A percentile compares a stretch with the other conserved stretches of the same genome.
Conservation (phyloP, 2,329 filamentous ascomycete genomes). For the Botrytis tulipae region DNA sequence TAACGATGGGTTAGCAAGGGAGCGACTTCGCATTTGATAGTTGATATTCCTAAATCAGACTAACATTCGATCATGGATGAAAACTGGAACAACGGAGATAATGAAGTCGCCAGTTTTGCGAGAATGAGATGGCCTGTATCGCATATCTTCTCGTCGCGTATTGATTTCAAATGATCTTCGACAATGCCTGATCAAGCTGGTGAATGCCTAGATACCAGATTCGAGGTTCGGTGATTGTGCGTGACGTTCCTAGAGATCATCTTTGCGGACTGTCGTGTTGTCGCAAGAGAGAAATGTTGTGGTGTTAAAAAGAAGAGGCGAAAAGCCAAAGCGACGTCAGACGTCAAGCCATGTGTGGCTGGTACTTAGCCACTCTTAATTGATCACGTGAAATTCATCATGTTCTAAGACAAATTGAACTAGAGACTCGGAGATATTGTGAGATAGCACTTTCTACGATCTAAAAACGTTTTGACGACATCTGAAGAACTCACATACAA, state of each 20-base stretch:
- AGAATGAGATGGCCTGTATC: not conserved
- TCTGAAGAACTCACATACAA: rapidly evolving
- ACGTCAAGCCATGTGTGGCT: not conserved
- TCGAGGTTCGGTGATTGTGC: rapidly evolving
- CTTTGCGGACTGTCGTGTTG: not conserved
- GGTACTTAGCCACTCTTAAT: not conserved
- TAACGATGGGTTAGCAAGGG: not conserved
- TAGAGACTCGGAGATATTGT: not conserved
- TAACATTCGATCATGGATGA: not conserved
- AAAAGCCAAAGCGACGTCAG: not conserved
- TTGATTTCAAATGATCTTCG: not conserved
- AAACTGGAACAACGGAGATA: not conserved
- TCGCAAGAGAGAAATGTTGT: not conserved
- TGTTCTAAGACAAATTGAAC: not conserved
- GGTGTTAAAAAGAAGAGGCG: not conserved
- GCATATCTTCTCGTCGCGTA: not conserved
- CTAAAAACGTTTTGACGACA: not conserved
- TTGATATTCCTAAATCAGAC: not conserved
- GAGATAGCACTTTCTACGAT: not conserved
- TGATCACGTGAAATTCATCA: rapidly evolving
- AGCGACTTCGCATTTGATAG: not conserved
- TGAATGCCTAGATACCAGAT: not conserved
- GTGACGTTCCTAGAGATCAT: not conserved
- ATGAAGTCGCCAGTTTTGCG: not conserved
- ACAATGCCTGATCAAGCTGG: not conserved